phyloP scores from a whole-genome alignment of 768 basidiomycete genomes.

The Rhizopogon rudus region DNA sequence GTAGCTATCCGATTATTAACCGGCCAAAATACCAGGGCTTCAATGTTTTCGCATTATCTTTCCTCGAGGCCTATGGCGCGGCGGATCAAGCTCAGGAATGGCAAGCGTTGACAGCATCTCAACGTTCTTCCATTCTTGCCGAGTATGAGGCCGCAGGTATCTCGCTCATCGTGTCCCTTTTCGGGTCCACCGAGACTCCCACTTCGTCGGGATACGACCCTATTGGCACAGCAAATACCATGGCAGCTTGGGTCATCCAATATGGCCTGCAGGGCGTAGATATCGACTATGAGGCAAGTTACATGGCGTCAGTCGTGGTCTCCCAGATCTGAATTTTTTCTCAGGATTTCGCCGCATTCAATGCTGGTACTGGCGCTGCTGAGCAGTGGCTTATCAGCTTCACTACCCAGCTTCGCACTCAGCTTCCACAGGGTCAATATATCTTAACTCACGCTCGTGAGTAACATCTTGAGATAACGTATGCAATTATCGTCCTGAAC shows the following conservation, averaged over 20 bases:
- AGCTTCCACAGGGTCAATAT: conserved; percentile 28
- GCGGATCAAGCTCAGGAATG: conserved; percentile 44
- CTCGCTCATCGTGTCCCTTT: conserved; percentile 51
- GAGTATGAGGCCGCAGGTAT: conserved; percentile 54
- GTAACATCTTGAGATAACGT: conserved; percentile 2
- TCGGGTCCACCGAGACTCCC: conserved; percentile 40
- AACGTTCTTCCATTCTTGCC: conserved; percentile 37
- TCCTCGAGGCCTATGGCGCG: conserved; percentile 36
- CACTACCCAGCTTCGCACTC: conserved; percentile 27
- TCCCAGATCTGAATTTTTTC: background rate
- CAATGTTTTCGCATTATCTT: conserved; percentile 33
- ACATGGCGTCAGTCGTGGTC: background rate
- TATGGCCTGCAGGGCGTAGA: conserved; percentile 50
- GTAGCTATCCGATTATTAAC: background rate
- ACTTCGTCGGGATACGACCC: conserved; percentile 38
- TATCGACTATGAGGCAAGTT: conserved; percentile 43
- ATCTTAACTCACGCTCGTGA: conserved; percentile 33
- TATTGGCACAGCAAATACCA: conserved; percentile 32
- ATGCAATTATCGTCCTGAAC: background rate
- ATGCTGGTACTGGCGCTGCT: conserved; percentile 30
- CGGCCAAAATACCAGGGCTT: background rate
- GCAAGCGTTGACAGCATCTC: conserved; percentile 31
- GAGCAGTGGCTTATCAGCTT: conserved; percentile 30
- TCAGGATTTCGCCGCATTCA: conserved; percentile 28
- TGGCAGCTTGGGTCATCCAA: conserved; percentile 42